Evolutionary conservation across 331 rosid genomes (phyloP), one percentile per base, ranked within the genome.

Genomic region (Saraca asoca): DNA sequence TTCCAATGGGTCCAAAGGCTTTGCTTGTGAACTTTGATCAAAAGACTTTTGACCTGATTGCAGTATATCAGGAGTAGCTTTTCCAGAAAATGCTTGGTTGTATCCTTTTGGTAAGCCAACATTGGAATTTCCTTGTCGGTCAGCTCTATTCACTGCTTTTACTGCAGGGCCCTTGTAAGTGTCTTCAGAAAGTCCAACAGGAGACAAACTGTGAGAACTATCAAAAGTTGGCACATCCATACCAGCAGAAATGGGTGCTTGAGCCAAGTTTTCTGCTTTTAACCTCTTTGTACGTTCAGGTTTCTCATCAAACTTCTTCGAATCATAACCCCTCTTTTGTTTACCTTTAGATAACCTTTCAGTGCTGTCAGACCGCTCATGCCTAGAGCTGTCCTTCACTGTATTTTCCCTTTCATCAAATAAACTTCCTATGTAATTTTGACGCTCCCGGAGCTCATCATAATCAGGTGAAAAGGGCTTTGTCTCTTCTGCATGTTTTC

Each of bases 351-450:
- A 80, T 52, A 62, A 64, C 79, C 81, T 85, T 74, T 82, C 95
- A 69, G 87, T 76, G 77, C 82, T 88, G 71, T 87, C 91, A 80
- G 86, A 80, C 68, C 69, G 90, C 46, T 86, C 96, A 70, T 68
- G 76, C 80, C 82, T 80, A 54, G 66, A 60, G 77, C 76, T 78
- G 38, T 80, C 90, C 68, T 77, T 82, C 46, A 77, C 75, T 53
- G 75, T 62, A 78, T 73, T 74, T 75, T 79, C 85, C 80, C 64
- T 78, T 65, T 87, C 92, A 75, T 79, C 85, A 76, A 86, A 90
- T 75, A 88, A 83, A 80, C 91, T 80, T 63, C 84, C 92, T 29
- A 79, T 84, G 75, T 55, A 79, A 75, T 72, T 78, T 74, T 85
- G 90, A 71, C 68, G 80, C 38, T 83, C 89, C 78, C 62, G 86